Percentiles rank a stretch among this genome's conserved stretches.
Evolutionary conservation across 176 grass and related monocot species (phyloP).

Genomic region (Eleusine indica): DNA sequence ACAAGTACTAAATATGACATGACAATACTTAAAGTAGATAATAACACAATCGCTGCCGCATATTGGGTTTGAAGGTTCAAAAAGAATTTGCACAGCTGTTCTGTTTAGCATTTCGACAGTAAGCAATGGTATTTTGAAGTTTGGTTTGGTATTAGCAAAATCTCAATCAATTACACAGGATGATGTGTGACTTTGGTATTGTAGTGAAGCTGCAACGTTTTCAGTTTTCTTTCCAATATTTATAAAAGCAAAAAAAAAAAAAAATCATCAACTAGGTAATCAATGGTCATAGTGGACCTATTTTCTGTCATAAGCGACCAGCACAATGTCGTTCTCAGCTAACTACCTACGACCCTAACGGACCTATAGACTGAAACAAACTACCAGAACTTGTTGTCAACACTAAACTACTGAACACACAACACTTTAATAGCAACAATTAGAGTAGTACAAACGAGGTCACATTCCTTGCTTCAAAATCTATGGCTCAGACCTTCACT

Average conservation of each 20-base stretch:
- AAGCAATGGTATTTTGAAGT: not conserved
- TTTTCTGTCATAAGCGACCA: not conserved
- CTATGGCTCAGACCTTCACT: not conserved
- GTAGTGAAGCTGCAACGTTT: not conserved
- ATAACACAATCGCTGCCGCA: not conserved
- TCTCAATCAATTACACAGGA: too few species aligned
- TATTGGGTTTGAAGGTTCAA: not conserved
- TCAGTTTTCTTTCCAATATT: not conserved
- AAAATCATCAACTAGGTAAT: not conserved
- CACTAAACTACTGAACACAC: not conserved
- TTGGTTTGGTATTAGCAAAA: not conserved
- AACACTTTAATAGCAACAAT: not conserved
- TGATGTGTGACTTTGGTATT: too few species aligned
- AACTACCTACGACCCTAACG: not conserved
- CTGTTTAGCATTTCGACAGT: not conserved
- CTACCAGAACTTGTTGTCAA: not conserved
- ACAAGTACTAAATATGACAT: not conserved
- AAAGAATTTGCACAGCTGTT: not conserved
- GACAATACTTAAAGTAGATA: slow-evolving; percentile 1
- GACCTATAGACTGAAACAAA: not conserved
- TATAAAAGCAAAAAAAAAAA: not conserved
- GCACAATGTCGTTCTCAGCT: not conserved
- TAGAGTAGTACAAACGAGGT: not conserved
- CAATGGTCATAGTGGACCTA: not conserved
- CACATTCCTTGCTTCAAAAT: not conserved